phyloP scores from a whole-genome alignment of 2,329 filamentous ascomycete species.

The Neurospora crassa region DNA sequence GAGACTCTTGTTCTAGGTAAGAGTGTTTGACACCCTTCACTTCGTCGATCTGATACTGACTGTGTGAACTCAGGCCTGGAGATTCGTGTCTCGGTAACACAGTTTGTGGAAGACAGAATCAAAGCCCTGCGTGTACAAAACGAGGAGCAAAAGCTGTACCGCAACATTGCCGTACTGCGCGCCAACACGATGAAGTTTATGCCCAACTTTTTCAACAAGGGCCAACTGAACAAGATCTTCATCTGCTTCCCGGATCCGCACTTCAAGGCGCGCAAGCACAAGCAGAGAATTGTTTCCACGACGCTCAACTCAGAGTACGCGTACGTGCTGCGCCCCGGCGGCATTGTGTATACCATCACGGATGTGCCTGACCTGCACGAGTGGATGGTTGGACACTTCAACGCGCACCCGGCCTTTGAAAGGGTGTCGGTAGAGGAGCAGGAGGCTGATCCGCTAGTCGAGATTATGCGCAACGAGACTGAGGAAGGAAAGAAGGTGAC shows the following conservation, averaged over 20 bases:
- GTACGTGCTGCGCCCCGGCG: conserved; percentile 72
- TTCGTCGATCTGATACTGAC: conserved; percentile 4
- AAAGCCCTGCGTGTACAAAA: conserved; percentile 66
- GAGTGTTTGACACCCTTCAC: conserved; percentile 16
- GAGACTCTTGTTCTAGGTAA: conserved; percentile 73
- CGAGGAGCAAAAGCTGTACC: conserved; percentile 46
- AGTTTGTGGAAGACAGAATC: conserved; percentile 84
- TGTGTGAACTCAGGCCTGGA: conserved; percentile 58
- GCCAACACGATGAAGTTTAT: conserved; percentile 99
- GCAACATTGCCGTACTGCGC: conserved; percentile 82
- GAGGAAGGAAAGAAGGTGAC: conserved; percentile 97
- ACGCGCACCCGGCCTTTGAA: conserved; percentile 69
- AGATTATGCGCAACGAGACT: conserved; percentile 71
- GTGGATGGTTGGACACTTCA: conserved; percentile 88
- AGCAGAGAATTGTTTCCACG: conserved; percentile 84
- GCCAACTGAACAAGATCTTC: conserved; percentile 82
- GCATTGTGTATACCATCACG: conserved; percentile 90
- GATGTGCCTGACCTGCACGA: conserved; percentile 89
- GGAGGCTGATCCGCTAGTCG: conserved; percentile 60
- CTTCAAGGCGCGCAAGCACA: conserved; percentile 96
- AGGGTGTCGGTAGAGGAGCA: conserved; percentile 59
- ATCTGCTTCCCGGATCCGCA: conserved; percentile 98
- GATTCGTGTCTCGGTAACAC: conserved; percentile 80
- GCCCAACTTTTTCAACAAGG: conserved; percentile 87
- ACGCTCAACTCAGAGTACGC: conserved; percentile 91